Evolutionary conservation across 805 yeast genomes (phyloP).

Genomic region (Priceomyces haplophilus): DNA sequence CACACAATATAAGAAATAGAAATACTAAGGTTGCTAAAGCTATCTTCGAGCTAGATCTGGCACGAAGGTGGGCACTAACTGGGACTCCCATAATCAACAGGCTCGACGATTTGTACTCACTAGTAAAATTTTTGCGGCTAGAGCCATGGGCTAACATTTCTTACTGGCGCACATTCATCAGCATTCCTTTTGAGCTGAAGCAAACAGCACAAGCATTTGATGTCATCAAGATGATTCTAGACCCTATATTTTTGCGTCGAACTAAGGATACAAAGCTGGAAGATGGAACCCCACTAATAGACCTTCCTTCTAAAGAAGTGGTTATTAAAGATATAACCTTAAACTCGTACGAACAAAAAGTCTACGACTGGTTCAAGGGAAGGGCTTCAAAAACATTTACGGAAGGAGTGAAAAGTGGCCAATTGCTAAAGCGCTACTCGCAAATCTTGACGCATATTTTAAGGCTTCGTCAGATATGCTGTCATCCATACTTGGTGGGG

Average conservation of each 20-base stretch:
- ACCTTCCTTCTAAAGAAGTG: constrained; percentile 73
- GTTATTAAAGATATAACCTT: constrained; percentile 65
- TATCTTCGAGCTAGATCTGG: constrained; percentile 59
- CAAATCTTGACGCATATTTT: constrained; percentile 79
- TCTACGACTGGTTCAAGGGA: constrained; percentile 67
- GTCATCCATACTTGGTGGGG: constrained; percentile 70
- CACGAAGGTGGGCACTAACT: constrained; percentile 79
- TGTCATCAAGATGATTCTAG: constrained; percentile 79
- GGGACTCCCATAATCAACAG: constrained; percentile 93
- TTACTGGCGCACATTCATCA: constrained; percentile 84
- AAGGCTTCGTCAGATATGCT: constrained; percentile 83
- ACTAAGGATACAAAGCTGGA: constrained; percentile 79
- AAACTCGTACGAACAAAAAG: constrained; percentile 57
- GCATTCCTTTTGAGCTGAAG: constrained; percentile 76
- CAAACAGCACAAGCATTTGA: constrained; percentile 70
- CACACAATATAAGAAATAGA: constrained; percentile 82
- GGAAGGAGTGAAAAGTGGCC: constrained; percentile 61
- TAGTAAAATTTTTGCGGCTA: constrained; percentile 69
- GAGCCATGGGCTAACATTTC: constrained; percentile 88
- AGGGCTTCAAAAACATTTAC: constrained; percentile 63
- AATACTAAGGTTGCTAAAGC: constrained; percentile 78
- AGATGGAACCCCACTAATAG: constrained; percentile 72
- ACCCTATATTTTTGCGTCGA: constrained; percentile 78
- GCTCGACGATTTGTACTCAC: constrained; percentile 79
- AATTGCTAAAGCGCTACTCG: constrained; percentile 67